Conservation (phyloP, 305 asterid species). For the Fraxinus nigra region DNA sequence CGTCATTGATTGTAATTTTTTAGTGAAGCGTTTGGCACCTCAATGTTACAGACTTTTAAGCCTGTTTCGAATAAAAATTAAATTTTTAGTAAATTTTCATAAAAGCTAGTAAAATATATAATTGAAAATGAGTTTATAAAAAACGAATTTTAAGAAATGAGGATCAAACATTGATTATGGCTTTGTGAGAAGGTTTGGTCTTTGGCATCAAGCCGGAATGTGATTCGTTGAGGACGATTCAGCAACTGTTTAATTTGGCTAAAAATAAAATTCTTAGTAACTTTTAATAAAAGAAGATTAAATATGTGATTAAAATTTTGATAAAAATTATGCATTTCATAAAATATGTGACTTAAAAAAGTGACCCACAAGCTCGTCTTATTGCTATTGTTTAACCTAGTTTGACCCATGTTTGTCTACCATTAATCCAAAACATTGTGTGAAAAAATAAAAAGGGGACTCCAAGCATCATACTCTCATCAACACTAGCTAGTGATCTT, state of each 20-base stretch:
- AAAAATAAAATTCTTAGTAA: not conserved
- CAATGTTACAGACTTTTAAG: not conserved
- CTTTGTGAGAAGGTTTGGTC: not conserved
- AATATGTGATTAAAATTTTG: no score
- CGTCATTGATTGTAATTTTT: slow-evolving; percentile 8
- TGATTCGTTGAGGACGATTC: not conserved
- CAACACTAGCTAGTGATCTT: not conserved
- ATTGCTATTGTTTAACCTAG: no score
- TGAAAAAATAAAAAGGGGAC: not conserved
- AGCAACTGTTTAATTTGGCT: not conserved
- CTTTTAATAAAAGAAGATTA: not conserved
- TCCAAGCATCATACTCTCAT: not conserved
- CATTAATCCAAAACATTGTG: no score
- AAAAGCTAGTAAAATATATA: not conserved
- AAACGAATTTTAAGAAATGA: not conserved
- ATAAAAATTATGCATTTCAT: no score
- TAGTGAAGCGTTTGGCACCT: not conserved
- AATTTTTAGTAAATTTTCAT: not conserved
- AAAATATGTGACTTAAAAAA: not conserved
- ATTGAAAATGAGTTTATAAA: no score
- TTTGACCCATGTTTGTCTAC: no score
- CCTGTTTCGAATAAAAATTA: not conserved
- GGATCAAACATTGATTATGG: not conserved
- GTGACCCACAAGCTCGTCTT: not conserved
- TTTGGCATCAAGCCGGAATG: not conserved